Base-by-base conservation (phyloP, 1,284 basidiomycete species). In the Takashimella tepidaria region DNA sequence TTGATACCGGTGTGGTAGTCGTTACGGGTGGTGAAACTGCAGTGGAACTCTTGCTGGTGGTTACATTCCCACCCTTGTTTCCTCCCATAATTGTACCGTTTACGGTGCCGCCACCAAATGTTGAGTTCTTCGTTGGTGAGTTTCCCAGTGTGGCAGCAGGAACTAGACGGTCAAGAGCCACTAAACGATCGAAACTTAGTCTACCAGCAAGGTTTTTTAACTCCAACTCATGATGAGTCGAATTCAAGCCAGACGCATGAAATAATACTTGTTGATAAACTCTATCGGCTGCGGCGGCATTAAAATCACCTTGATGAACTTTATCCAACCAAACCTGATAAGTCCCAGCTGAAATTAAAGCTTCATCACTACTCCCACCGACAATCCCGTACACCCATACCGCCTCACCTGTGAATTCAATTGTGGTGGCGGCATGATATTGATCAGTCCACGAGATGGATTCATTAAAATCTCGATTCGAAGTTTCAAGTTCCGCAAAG, bases 401-500 rank as follows among this genome's bases (percentile, higher is more conserved):
- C 0, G 61, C 61, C 5, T 56, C 55, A 0, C 68, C 69, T 0
- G 41, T 43, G 46, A 70, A 72, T 1, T 31, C 3, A n/a, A 70
- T 60, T 3, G 60, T 53, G 31, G 50, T 68, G 22, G 51, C 46
- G 4, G 62, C 62, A 24, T 54, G 53, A 10, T 43, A 43, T 40
- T 61, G 48, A 22, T 60, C 59, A 11, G 68, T 71, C 68, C 64
- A 71, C 37, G 68, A 67, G 13, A 69, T 53, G 5, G 60, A 61
- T 2, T 41, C 24, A 49, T 68, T 66, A 40, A 41, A 67, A 53
- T 66, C 49, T 21, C 55, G 47, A 1, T 23, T 45, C 1, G 56
- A 41, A 2, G 55, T 59, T 3, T 43, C 20, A 10, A 50, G 44
- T 58, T 68, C 63, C 12, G 26, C 49, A 12, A 63, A 45, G 23